phyloP scores from a whole-genome alignment of 2,329 filamentous ascomycete species.

The Sporothrix pseudoabietina region DNA sequence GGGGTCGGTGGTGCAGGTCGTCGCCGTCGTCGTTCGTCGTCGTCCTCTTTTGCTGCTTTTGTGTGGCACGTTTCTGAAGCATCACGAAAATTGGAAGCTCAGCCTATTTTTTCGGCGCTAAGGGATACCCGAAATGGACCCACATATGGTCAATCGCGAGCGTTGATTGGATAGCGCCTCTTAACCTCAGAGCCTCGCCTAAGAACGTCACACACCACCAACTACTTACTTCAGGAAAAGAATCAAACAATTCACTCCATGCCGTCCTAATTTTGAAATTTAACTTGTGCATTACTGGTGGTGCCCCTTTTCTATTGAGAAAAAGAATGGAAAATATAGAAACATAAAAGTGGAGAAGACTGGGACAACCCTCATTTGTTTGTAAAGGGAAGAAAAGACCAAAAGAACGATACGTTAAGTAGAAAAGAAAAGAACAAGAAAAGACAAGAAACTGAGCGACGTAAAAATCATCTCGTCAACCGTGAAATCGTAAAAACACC shows the following conservation, averaged over 20 bases:
- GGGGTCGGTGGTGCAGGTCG: background rate
- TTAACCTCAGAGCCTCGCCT: background rate
- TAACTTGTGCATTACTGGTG: constrained; percentile 22
- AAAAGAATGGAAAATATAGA: background rate
- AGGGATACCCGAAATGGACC: background rate
- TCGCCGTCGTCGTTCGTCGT: background rate
- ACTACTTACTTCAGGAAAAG: background rate
- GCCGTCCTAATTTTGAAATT: background rate
- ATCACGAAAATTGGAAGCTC: constrained; percentile 22
- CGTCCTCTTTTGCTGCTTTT: background rate
- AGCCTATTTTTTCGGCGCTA: constrained; percentile 28
- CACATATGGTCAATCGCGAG: background rate
- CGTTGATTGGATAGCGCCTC: background rate
- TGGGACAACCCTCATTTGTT: constrained; percentile 13
- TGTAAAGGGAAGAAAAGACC: background rate
- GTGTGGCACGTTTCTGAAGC: constrained; percentile 13
- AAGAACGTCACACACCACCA: background rate
- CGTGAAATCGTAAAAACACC: constrained; percentile 89
- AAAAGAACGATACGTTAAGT: background rate
- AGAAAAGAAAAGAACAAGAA: background rate
- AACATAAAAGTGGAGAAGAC: constrained; percentile 29
- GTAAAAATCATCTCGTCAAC: constrained; percentile 48
- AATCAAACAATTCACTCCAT: background rate
- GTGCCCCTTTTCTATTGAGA: constrained; percentile 8
- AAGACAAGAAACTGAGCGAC: constrained; percentile 1